A percentile compares a stretch with the other conserved stretches of the same genome.
phyloP scores from a whole-genome alignment of 2,329 filamentous ascomycete genomes.

The Apiospora koreana region DNA sequence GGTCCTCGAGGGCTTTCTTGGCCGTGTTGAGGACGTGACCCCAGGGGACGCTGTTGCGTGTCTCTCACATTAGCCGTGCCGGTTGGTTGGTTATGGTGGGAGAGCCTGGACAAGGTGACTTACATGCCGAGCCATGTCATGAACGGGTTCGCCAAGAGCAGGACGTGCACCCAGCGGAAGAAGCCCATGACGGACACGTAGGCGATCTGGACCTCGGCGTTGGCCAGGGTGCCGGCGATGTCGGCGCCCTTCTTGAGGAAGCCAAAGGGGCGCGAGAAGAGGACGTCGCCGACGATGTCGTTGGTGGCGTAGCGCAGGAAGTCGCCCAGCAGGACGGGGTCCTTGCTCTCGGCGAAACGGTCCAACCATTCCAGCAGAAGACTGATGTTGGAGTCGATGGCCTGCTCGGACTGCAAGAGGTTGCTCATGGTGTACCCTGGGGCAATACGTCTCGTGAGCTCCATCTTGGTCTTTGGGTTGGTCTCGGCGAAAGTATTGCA shows the following conservation, averaged over 20 bases:
- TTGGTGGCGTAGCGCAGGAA: conserved; percentile 29
- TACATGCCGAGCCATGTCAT: conserved; percentile 20
- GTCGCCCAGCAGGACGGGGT: conserved; percentile 19
- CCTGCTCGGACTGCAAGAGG: conserved; percentile 20
- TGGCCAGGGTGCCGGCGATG: conserved; percentile 25
- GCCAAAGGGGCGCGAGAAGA: conserved; percentile 30
- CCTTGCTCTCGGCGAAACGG: conserved; percentile 13
- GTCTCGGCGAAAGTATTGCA: conserved; percentile 14
- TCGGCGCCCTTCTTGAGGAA: conserved; percentile 29
- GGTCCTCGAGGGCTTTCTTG: background rate
- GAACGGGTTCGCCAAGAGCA: conserved; percentile 21
- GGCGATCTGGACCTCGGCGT: conserved; percentile 11
- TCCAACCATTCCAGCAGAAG: conserved; percentile 23
- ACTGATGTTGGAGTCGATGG: conserved; percentile 19
- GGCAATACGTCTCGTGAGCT: conserved; percentile 33
- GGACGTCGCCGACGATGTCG: conserved; percentile 34
- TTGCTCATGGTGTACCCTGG: conserved; percentile 24
- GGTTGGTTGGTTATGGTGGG: no score
- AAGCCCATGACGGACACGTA: conserved; percentile 17
- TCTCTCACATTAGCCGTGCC: background rate
- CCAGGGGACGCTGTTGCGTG: background rate
- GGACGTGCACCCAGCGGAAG: conserved; percentile 17
- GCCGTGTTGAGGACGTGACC: conserved; percentile 12
- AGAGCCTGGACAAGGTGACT: no score
- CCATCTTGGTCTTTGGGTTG: conserved; percentile 35